Evolutionary conservation across 75 land plant species (phyloP).

Genomic region (Pseudotsuga menziesii): DNA sequence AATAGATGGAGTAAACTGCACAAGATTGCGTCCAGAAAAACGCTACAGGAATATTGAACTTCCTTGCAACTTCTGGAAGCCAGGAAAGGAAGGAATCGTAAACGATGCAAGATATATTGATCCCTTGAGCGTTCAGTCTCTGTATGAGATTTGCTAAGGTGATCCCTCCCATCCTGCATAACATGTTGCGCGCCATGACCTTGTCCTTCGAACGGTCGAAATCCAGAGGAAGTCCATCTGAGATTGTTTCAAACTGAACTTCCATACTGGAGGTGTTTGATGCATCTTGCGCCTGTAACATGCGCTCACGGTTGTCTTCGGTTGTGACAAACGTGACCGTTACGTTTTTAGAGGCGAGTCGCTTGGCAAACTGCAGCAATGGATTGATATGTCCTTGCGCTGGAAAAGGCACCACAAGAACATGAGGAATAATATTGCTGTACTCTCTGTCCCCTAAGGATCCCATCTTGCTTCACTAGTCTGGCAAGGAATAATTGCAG

Average conservation of each 20-base stretch:
- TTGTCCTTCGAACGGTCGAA: too few species aligned
- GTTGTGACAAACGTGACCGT: slow-evolving; percentile 16
- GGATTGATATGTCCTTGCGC: slow-evolving; percentile 16
- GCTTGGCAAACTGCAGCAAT: slow-evolving; percentile 7
- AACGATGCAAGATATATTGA: neutral
- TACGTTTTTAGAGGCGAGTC: neutral
- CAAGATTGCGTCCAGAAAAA: neutral
- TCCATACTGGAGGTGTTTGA: too few species aligned
- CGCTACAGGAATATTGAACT: neutral
- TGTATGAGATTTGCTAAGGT: too few species aligned
- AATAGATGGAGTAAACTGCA: neutral
- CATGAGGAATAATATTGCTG: slow-evolving; percentile 9
- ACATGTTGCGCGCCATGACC: too few species aligned
- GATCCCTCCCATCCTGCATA: too few species aligned
- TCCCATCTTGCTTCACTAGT: too few species aligned
- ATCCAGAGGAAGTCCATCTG: too few species aligned
- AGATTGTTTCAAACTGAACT: too few species aligned
- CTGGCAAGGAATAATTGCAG: too few species aligned
- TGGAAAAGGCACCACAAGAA: slow-evolving; percentile 13
- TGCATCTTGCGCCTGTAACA: neutral
- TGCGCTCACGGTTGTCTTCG: slow-evolving; percentile 3
- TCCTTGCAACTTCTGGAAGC: neutral
- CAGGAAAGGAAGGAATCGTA: neutral
- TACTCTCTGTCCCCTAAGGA: too few species aligned
- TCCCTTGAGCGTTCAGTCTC: too few species aligned